phyloP scores from a whole-genome alignment of 495 filamentous ascomycete species.

The Paragyromitra xinjiangensis region DNA sequence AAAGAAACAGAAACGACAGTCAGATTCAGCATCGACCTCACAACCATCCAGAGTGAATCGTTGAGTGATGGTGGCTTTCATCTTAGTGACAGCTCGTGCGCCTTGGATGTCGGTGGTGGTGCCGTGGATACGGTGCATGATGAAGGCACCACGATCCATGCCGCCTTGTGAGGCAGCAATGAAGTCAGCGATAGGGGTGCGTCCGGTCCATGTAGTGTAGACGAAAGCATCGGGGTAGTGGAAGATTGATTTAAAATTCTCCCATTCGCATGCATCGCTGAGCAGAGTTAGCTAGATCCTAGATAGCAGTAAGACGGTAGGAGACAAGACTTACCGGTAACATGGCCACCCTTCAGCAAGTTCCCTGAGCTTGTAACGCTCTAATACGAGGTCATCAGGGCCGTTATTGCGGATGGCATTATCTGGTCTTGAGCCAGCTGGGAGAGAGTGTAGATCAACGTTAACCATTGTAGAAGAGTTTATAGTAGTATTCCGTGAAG shows the following conservation, averaged over 20 bases:
- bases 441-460: slow-evolving; percentile 37
- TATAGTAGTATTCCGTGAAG: neutral
- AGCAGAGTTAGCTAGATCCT: neutral
- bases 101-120: slow-evolving; percentile 66
- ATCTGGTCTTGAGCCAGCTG: slow-evolving; percentile 47
- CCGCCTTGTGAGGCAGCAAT: slow-evolving; percentile 68
- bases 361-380: slow-evolving; percentile 68
- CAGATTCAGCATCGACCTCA: slow-evolving; percentile 69
- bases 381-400: slow-evolving; percentile 61
- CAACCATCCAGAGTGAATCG: slow-evolving; percentile 64
- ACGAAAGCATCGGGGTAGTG: slow-evolving; percentile 66
- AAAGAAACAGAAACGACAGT: slow-evolving; percentile 73
- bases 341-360: slow-evolving; percentile 75
- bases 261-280: slow-evolving; percentile 70
- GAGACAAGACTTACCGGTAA: slow-evolving; percentile 61
- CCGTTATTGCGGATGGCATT: slow-evolving; percentile 69
- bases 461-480: slow-evolving; percentile 24
- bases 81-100: slow-evolving; percentile 71
- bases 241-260: slow-evolving; percentile 70
- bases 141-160: slow-evolving; percentile 70
- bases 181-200: slow-evolving; percentile 66
- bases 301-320: neutral
- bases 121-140: slow-evolving; percentile 73
- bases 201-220: slow-evolving; percentile 72
- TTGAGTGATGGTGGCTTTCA: slow-evolving; percentile 77